phyloP scores from a whole-genome alignment of 176 grass and related monocot genomes.

The Triticum timopheevii region DNA sequence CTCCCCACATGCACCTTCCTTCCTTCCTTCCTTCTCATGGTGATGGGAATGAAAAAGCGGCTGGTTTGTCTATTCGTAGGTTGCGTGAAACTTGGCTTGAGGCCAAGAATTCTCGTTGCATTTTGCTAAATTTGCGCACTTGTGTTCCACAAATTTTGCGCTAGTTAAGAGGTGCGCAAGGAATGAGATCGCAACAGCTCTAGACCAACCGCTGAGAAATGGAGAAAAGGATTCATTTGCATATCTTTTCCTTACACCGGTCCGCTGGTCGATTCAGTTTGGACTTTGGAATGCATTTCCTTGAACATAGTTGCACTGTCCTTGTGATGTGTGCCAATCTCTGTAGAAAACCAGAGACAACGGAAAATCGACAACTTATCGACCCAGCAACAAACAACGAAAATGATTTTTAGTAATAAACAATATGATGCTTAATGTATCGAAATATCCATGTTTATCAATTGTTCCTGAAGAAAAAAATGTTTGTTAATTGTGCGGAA shows the following conservation, averaged over 20 bases:
- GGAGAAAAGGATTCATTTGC: rapidly evolving
- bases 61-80: background rate
- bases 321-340: background rate
- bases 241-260: background rate
- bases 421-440: background rate
- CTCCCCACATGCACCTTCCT: background rate
- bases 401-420: background rate
- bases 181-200: background rate
- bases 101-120: background rate
- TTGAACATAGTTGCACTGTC: background rate
- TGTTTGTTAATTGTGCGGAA: too few species aligned
- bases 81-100: background rate
- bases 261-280: background rate
- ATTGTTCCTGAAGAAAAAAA: too few species aligned
- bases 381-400: background rate
- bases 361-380: background rate
- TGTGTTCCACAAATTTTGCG: background rate
- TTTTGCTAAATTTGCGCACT: background rate
- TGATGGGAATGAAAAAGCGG: background rate
- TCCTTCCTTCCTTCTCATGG: too few species aligned
- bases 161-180: background rate
- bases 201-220: too few species aligned
- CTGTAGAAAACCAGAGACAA: background rate
- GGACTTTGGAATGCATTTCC: background rate
- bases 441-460: too few species aligned